Percentiles rank a stretch among this genome's conserved stretches.
Evolutionary conservation across 257 asterid species (phyloP).

Genomic region (Parsonsia alboflavescens): DNA sequence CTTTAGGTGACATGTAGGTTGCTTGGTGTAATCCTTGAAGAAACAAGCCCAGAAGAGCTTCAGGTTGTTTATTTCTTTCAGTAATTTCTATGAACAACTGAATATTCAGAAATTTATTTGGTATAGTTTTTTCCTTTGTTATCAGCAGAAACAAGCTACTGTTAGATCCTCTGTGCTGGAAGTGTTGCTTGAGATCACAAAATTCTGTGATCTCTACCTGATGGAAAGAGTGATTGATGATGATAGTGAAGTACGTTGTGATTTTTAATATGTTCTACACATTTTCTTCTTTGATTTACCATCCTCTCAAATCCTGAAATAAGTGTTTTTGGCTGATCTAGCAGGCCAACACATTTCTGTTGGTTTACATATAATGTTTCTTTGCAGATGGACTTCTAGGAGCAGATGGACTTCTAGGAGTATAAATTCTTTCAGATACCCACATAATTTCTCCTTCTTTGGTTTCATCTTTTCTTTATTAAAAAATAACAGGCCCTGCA

Average conservation of each 20-base stretch:
- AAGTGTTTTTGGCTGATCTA: neutral
- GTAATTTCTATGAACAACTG: neutral
- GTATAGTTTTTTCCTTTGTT: neutral
- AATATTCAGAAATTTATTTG: neutral
- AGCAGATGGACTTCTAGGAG: neutral
- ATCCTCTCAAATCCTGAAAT: neutral
- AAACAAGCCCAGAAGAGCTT: slow-evolving; percentile 83
- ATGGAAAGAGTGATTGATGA: slow-evolving; percentile 96
- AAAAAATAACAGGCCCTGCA: neutral
- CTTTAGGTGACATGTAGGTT: slow-evolving; percentile 75
- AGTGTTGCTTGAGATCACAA: slow-evolving; percentile 83
- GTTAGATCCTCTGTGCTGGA: slow-evolving; percentile 78
- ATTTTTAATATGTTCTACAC: neutral
- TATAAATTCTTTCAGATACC: neutral
- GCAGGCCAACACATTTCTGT: neutral
- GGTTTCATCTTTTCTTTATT: neutral
- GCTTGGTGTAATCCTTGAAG: slow-evolving; percentile 81
- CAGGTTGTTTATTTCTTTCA: slow-evolving; percentile 43
- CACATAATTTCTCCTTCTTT: neutral
- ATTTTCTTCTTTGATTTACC: neutral
- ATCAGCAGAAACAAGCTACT: slow-evolving; percentile 84
- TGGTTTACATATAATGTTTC: neutral
- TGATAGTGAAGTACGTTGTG: slow-evolving; percentile 63
- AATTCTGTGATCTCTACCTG: slow-evolving; percentile 88
- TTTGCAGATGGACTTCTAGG: too few relatives aligned